Evolutionary conservation across 106 monocot genomes (phyloP).

Genomic region (Hemerocallis citrina): DNA sequence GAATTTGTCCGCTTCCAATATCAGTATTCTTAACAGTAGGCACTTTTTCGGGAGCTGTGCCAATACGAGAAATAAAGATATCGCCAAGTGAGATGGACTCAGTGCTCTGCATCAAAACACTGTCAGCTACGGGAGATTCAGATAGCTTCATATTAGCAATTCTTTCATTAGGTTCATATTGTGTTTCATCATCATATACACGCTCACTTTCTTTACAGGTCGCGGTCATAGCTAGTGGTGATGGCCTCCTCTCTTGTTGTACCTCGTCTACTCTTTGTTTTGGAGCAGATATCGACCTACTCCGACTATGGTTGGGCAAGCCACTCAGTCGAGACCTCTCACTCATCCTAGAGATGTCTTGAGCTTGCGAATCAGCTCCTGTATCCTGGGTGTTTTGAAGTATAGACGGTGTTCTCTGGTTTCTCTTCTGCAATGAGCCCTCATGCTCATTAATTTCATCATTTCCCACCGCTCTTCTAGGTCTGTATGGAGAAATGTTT

Average conservation of each 20-base stretch:
- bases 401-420: constrained; percentile 16
- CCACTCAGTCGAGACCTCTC: constrained; percentile 3
- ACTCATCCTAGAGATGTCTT: not conserved
- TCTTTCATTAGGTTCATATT: constrained; percentile 17
- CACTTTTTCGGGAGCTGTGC: constrained; percentile 7
- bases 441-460: not conserved
- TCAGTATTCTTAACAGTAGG: not conserved
- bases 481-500: constrained; percentile 10
- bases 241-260: not conserved
- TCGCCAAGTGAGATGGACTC: constrained; percentile 24
- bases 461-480: not conserved
- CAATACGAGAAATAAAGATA: constrained; percentile 31
- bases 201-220: not conserved
- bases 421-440: not conserved
- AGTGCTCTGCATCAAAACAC: constrained; percentile 9
- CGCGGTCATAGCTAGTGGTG: not conserved
- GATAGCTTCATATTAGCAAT: constrained; percentile 17
- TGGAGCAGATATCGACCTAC: constrained; percentile 21
- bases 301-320: not conserved
- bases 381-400: constrained; percentile 3
- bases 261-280: constrained; percentile 12
- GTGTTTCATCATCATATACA: not conserved
- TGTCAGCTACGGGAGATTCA: constrained; percentile 13
- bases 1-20: not conserved
- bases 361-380: not conserved